phyloP scores from a whole-genome alignment of 208 protist genomes.

The Trichomonas vaginalis region DNA sequence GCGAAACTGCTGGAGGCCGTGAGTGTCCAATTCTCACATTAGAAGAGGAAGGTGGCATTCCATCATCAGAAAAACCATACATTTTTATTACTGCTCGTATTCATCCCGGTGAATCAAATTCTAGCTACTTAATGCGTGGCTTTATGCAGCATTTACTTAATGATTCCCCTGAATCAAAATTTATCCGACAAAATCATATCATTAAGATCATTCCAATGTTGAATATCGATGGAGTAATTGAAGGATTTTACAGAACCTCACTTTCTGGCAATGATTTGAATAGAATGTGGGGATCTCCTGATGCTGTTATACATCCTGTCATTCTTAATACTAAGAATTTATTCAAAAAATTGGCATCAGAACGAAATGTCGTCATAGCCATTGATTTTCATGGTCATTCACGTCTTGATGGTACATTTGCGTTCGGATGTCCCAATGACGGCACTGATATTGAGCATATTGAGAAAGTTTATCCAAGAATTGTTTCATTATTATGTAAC shows the following conservation, averaged over 20 bases:
- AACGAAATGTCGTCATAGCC: neutral
- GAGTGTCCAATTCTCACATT: neutral
- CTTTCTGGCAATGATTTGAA: constrained; percentile 78
- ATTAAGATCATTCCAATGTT: constrained; percentile 63
- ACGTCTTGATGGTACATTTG: neutral
- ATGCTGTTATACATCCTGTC: constrained; percentile 24
- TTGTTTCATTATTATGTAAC: neutral
- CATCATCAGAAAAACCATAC: constrained; percentile 23
- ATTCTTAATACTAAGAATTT: constrained; percentile 21
- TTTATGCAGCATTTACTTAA: neutral
- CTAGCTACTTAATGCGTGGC: constrained; percentile 77
- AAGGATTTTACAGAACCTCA: constrained; percentile 84
- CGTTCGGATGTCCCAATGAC: neutral
- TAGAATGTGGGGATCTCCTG: constrained; percentile 56
- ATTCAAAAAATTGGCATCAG: neutral
- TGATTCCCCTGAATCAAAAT: neutral
- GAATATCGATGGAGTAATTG: constrained; percentile 86
- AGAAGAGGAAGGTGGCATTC: neutral
- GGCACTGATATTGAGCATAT: neutral
- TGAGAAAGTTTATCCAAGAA: neutral
- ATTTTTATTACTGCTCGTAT: constrained; percentile 71
- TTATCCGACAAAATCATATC: neutral
- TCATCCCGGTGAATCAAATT: constrained; percentile 84
- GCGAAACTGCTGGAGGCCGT: neutral
- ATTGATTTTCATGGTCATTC: neutral